Evolutionary conservation across 2,329 filamentous ascomycete genomes (phyloP).

Genomic region (Trichoderma aggressivum): DNA sequence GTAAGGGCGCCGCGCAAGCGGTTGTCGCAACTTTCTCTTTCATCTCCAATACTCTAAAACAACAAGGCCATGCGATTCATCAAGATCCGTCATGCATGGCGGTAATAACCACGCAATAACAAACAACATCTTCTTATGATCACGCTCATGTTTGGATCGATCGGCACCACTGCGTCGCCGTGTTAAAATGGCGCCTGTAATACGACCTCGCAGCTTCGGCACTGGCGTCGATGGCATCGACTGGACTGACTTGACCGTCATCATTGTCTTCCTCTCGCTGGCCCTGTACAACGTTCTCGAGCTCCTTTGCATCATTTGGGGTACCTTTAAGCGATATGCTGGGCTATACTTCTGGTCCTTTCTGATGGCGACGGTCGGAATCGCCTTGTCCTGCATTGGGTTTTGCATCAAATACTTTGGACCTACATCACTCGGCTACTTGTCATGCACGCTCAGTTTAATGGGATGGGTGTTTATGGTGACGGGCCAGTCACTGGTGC

Average conservation of each 20-base stretch:
- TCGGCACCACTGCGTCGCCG: not conserved
- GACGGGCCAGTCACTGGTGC: slow-evolving; percentile 56
- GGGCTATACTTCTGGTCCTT: slow-evolving; percentile 40
- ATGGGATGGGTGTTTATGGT: slow-evolving; percentile 45
- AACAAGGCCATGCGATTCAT: not conserved
- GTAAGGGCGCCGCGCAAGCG: not conserved
- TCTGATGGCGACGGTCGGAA: slow-evolving; percentile 31
- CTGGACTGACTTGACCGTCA: not conserved
- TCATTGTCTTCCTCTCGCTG: slow-evolving; percentile 16
- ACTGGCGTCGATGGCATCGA: not conserved
- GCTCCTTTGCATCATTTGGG: slow-evolving; percentile 42
- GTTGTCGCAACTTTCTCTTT: not conserved
- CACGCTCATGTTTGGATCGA: not conserved
- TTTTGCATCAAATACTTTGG: slow-evolving; percentile 43
- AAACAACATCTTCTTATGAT: not conserved
- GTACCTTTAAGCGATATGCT: slow-evolving; percentile 38
- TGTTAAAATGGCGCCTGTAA: not conserved
- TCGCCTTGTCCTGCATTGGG: slow-evolving; percentile 39
- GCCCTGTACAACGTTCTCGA: slow-evolving; percentile 17
- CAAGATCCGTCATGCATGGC: not conserved
- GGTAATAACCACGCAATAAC: not conserved
- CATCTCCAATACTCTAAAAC: not conserved
- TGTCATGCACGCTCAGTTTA: slow-evolving; percentile 23
- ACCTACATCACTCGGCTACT: slow-evolving; percentile 16
- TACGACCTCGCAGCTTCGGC: slow-evolving; percentile 1